These are phyloP conservation scores for Umbilicus rupestris DNA, from an alignment of 164 flowering plant genomes.

Conservation along the genomic window DNA sequence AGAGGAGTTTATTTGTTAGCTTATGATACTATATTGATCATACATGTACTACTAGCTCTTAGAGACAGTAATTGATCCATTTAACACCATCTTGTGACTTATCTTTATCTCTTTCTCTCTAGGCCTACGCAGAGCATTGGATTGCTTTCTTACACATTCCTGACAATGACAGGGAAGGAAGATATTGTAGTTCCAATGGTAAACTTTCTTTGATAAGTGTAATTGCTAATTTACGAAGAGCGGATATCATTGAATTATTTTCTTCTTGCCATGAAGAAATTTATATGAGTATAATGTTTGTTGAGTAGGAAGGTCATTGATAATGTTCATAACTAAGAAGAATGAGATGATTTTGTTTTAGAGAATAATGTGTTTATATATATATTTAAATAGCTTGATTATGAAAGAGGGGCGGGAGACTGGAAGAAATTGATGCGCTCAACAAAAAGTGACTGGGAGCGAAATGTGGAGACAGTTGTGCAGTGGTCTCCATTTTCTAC, in stretches of 20 bases:
- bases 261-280: neutral
- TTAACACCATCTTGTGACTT: neutral
- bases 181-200: constrained; percentile 96
- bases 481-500: constrained; percentile 83
- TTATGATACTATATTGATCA: neutral
- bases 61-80: neutral
- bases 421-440: constrained; percentile 49
- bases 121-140: constrained; percentile 86
- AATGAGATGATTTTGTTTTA: neutral
- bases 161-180: constrained; percentile 74
- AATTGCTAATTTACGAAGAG: neutral
- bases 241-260: neutral
- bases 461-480: constrained; percentile 57
- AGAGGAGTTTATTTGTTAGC: neutral
- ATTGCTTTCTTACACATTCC: constrained; percentile 73
- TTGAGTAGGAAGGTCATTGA: neutral
- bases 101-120: constrained; percentile 12
- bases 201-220: constrained; percentile 12
- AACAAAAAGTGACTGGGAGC: constrained; percentile 49
- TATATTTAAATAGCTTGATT: constrained; percentile 49
- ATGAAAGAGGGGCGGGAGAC: constrained; percentile 34
- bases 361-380: neutral
- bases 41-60: neutral
- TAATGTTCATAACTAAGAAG: too few species aligned
- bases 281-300: neutral